Evolutionary conservation across 495 filamentous ascomycete species (phyloP).

Genomic region (Beverwykella pulmonaria): DNA sequence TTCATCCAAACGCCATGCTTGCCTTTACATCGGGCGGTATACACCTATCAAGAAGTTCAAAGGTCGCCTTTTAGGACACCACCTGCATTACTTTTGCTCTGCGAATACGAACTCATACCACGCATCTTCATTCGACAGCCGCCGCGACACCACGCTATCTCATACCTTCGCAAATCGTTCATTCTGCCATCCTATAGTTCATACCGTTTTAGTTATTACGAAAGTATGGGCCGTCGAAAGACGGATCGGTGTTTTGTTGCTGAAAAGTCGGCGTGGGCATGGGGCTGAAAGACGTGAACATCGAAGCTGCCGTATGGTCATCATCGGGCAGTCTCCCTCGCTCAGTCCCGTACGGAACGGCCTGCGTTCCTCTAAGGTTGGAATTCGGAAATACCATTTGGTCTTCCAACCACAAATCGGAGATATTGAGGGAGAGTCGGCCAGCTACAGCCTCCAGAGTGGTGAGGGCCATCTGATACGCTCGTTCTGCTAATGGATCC

Average conservation of each 20-base stretch:
- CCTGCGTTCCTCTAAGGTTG: not conserved
- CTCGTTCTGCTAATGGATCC: slow-evolving; percentile 13
- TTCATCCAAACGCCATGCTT: not conserved
- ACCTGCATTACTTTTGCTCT: not conserved
- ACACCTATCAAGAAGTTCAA: not conserved
- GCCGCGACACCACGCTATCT: not conserved
- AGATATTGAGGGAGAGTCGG: slow-evolving; percentile 4
- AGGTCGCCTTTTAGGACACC: not conserved
- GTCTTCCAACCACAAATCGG: not conserved
- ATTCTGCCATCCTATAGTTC: not conserved
- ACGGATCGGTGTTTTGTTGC: not conserved
- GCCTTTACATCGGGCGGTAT: not conserved
- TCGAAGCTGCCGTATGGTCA: not conserved
- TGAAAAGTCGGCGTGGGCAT: not conserved
- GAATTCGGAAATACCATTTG: not conserved
- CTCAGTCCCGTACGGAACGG: not conserved
- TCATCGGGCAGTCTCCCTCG: not conserved
- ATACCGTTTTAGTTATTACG: not conserved
- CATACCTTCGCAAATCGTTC: not conserved
- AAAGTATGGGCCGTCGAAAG: not conserved
- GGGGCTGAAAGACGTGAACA: not conserved
- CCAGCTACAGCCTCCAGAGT: slow-evolving; percentile 5
- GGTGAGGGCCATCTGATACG: slow-evolving; percentile 8
- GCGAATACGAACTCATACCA: not conserved
- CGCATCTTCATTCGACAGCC: not conserved